A percentile compares a stretch with the other conserved stretches of the same genome.
Conservation (phyloP, 148 eudicot species). For the Dysphania ambrosioides region DNA sequence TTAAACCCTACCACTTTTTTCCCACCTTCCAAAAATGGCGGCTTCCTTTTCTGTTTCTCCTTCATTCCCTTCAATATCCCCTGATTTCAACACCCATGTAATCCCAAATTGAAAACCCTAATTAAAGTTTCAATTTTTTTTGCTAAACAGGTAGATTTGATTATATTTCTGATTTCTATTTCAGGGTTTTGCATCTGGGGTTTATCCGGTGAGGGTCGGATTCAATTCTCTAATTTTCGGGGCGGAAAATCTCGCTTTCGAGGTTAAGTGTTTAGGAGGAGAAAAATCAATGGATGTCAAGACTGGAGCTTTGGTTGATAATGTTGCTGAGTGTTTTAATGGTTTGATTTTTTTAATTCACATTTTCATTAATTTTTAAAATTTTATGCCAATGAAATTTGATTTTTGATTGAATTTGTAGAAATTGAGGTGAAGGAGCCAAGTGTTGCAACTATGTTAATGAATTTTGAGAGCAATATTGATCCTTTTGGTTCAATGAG, state of each 20-base stretch:
- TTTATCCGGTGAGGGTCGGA: slow-evolving; percentile 36
- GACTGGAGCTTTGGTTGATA: slow-evolving; percentile 49
- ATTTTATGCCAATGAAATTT: no score
- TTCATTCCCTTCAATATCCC: slow-evolving; percentile 24
- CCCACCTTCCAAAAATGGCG: slow-evolving; percentile 18
- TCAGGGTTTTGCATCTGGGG: slow-evolving; percentile 39
- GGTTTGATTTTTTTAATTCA: slow-evolving; percentile 27
- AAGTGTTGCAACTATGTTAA: slow-evolving; percentile 74
- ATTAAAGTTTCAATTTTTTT: neutral
- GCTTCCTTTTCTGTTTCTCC: slow-evolving; percentile 35
- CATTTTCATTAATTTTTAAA: no score
- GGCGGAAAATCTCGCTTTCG: slow-evolving; percentile 30
- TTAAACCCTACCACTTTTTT: neutral
- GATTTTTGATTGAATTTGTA: slow-evolving; percentile 15
- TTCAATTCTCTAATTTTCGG: slow-evolving; percentile 27
- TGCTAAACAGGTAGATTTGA: neutral
- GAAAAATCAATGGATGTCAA: slow-evolving; percentile 63
- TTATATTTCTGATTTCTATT: neutral
- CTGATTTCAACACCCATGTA: slow-evolving; percentile 33
- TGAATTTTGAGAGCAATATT: slow-evolving; percentile 73
- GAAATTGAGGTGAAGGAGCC: slow-evolving; percentile 51
- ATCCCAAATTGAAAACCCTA: neutral
- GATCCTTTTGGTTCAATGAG: slow-evolving; percentile 90
- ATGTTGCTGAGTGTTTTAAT: slow-evolving; percentile 48
- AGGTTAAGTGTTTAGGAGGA: slow-evolving; percentile 48